These are phyloP conservation scores for Cyamopsis tetragonoloba DNA, from an alignment of 306 rosid genomes.

Conservation along the genomic window DNA sequence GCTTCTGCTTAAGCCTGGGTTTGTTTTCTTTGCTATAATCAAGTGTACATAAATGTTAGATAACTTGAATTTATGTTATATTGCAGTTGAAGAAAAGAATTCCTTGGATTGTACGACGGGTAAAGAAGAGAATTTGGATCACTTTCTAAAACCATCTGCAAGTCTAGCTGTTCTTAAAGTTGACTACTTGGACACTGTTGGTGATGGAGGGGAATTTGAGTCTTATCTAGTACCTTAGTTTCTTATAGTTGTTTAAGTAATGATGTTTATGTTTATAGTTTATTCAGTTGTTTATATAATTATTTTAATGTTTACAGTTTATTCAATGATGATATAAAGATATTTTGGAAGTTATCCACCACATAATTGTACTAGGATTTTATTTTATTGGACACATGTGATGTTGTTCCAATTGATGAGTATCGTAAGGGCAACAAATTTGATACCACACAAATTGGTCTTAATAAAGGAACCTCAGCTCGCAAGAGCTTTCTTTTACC, in stretches of 20 bases:
- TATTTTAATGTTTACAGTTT: too few relatives aligned
- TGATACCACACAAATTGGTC: constrained; percentile 45
- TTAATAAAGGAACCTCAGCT: constrained; percentile 43
- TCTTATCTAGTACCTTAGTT: constrained; percentile 73
- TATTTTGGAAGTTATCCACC: constrained; percentile 78
- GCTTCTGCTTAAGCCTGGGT: too few relatives aligned
- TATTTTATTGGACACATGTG: constrained; percentile 77
- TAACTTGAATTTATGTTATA: constrained; percentile 3
- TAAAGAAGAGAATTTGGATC: constrained; percentile 50
- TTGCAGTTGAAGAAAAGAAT: constrained; percentile 79
- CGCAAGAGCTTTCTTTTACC: constrained; percentile 62
- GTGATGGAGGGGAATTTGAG: constrained; percentile 89
- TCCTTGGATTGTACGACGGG: constrained; percentile 51
- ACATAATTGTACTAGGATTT: constrained; percentile 69
- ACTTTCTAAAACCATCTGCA: constrained; percentile 80
- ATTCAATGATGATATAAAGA: constrained; percentile 6
- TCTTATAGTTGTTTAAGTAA: constrained; percentile 27
- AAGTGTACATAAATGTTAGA: too few relatives aligned
- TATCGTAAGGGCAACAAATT: constrained; percentile 45
- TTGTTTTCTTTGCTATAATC: too few relatives aligned
- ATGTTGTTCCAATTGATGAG: constrained; percentile 66
- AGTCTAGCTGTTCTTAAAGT: constrained; percentile 93
- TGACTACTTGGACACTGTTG: constrained; percentile 78
- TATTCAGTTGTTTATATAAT: too few relatives aligned
- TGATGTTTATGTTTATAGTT: neutral